Evolutionary conservation across 2,329 filamentous ascomycete genomes (phyloP).

Genomic region (Penicillium janthinellum): DNA sequence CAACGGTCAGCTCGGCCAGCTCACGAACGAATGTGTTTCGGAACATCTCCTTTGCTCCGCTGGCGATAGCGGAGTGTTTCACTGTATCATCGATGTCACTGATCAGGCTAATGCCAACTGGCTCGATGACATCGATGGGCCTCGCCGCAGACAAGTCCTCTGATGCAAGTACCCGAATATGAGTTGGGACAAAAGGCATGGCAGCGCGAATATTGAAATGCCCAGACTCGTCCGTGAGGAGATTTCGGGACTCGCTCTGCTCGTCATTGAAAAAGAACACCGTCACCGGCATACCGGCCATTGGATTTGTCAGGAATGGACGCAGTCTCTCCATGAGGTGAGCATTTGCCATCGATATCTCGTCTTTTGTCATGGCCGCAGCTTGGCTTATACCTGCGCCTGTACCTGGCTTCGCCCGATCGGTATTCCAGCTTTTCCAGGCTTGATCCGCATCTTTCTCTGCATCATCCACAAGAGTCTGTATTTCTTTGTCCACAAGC

Average conservation of each 20-base stretch:
- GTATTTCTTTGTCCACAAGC: conserved; percentile 72
- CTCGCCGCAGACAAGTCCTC: conserved; percentile 82
- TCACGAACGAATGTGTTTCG: conserved; percentile 93
- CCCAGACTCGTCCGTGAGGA: conserved; percentile 82
- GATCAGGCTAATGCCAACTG: conserved; percentile 83
- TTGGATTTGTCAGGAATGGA: conserved; percentile 85
- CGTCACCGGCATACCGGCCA: conserved; percentile 76
- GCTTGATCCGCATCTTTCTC: conserved; percentile 71
- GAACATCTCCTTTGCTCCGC: conserved; percentile 90
- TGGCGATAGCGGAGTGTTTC: conserved; percentile 88
- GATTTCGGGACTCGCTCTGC: conserved; percentile 78
- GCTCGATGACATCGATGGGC: conserved; percentile 74
- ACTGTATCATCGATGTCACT: conserved; percentile 98
- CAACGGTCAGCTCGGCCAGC: conserved; percentile 75
- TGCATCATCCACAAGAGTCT: conserved; percentile 72
- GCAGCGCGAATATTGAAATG: conserved; percentile 82
- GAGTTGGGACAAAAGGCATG: conserved; percentile 86
- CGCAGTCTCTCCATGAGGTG: conserved; percentile 85
- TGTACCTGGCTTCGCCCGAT: conserved; percentile 52
- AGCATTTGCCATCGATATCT: conserved; percentile 77
- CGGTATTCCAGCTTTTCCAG: conserved; percentile 61
- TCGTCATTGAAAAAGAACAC: conserved; percentile 92
- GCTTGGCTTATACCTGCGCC: conserved; percentile 8
- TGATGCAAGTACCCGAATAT: conserved; percentile 82
- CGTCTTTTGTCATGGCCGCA: conserved; percentile 65